These are phyloP conservation scores for Dothideomycetes sp. DNA, from an alignment of 2,329 filamentous ascomycete genomes.

Conservation along the genomic window DNA sequence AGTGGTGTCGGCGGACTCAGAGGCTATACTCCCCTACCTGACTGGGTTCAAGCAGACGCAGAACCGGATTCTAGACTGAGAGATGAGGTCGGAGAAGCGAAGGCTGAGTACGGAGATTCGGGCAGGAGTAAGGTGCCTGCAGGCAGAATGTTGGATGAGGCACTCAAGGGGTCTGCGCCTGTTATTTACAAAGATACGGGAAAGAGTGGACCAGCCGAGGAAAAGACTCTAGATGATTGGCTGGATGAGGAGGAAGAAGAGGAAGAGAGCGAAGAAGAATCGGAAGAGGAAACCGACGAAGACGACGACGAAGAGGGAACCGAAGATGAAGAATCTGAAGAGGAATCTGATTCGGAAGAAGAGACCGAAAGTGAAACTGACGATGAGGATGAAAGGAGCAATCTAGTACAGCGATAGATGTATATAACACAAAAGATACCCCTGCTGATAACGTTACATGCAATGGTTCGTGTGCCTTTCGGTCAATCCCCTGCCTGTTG, in stretches of 20 bases:
- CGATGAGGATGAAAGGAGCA: conserved; percentile 13
- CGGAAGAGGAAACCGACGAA: conserved; percentile 42
- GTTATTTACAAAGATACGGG: conserved; percentile 28
- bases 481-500: no score
- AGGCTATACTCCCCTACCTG: conserved; percentile 71
- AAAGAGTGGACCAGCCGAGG: conserved; percentile 39
- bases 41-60: conserved; percentile 71
- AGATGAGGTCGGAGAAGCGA: conserved; percentile 43
- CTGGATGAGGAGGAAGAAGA: conserved; percentile 61
- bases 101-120: conserved; percentile 27
- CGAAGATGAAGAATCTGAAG: conserved; percentile 44
- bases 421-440: conserved; percentile 3
- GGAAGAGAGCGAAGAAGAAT: conserved; percentile 38
- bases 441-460: no score
- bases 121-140: conserved; percentile 44
- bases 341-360: conserved; percentile 44
- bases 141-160: conserved; percentile 55
- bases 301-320: conserved; percentile 43
- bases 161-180: conserved; percentile 34
- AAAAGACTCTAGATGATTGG: conserved; percentile 90
- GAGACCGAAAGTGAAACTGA: conserved; percentile 45
- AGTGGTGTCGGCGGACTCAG: conserved; percentile 62
- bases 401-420: conserved; percentile 17
- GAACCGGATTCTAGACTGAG: conserved; percentile 72
- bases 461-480: no score